phyloP scores from a whole-genome alignment of 805 yeast species.

The Kuraishia floccosa region DNA sequence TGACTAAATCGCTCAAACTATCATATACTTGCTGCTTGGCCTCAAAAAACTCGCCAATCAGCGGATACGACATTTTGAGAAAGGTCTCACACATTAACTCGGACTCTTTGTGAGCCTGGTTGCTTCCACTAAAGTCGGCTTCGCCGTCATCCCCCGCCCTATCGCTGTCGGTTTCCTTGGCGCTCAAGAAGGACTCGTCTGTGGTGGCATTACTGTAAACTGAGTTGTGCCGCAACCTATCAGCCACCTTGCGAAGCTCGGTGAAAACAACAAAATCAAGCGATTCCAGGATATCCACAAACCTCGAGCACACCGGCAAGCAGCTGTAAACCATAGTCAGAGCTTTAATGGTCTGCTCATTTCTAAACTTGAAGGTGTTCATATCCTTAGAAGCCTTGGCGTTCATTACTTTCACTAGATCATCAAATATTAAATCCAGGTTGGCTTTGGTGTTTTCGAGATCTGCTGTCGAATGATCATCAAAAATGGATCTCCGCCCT shows the following conservation, averaged over 20 bases:
- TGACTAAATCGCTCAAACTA: constrained; percentile 40
- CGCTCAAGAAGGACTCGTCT: constrained; percentile 3
- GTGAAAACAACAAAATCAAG: constrained; percentile 47
- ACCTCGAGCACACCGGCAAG: constrained; percentile 33
- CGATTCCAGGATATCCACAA: constrained; percentile 44
- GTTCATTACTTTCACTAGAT: constrained; percentile 22
- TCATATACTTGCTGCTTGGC: constrained; percentile 66
- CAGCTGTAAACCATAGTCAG: constrained; percentile 41
- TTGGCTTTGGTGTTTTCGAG: constrained; percentile 25
- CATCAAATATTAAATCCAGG: constrained; percentile 24
- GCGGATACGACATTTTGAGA: constrained; percentile 24
- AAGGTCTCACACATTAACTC: constrained; percentile 24
- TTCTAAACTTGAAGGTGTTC: constrained; percentile 9
- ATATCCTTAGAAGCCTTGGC: not conserved
- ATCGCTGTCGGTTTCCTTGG: constrained; percentile 4
- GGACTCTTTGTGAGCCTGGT: too few species aligned
- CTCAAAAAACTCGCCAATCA: constrained; percentile 60
- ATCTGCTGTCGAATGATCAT: constrained; percentile 30
- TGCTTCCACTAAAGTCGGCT: too few species aligned
- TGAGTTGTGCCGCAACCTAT: not conserved
- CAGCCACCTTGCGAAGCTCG: constrained; percentile 17
- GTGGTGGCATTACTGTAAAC: constrained; percentile 1
- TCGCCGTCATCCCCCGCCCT: constrained; percentile 1
- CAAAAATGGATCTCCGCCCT: constrained; percentile 23
- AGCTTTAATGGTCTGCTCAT: constrained; percentile 38